These are phyloP conservation scores for Tricholoma hemisulphureum DNA, from an alignment of 768 basidiomycete genomes.

Conservation along the genomic window DNA sequence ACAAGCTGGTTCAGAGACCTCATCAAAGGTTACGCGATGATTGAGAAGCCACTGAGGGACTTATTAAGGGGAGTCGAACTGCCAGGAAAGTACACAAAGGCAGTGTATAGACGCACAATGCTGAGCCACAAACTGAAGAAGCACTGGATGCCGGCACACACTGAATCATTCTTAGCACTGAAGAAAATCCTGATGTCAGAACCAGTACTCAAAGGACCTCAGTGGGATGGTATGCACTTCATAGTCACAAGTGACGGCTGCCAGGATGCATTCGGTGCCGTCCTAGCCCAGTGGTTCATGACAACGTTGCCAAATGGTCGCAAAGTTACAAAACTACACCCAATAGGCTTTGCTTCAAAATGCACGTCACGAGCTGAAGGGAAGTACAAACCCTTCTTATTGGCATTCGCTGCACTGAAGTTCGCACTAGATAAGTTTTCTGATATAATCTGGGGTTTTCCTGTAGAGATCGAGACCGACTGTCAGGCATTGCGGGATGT, in stretches of 20 bases:
- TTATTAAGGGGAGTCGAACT: slow-evolving; percentile 20
- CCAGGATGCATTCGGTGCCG: slow-evolving; percentile 31
- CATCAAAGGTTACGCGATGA: slow-evolving; percentile 32
- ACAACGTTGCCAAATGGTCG: slow-evolving; percentile 18
- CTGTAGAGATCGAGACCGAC: slow-evolving; percentile 31
- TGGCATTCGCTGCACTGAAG: slow-evolving; percentile 36
- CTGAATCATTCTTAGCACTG: slow-evolving; percentile 22
- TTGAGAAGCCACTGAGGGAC: slow-evolving; percentile 34
- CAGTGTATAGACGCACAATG: slow-evolving; percentile 27
- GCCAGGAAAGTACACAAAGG: slow-evolving; percentile 17
- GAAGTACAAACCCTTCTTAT: slow-evolving; percentile 29
- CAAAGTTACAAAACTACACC: slow-evolving; percentile 16
- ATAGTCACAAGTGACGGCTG: slow-evolving; percentile 35
- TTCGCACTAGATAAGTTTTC: slow-evolving; percentile 27
- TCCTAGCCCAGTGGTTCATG: slow-evolving; percentile 25
- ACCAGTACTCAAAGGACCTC: slow-evolving; percentile 30
- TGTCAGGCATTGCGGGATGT: slow-evolving; percentile 30
- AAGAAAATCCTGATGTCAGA: slow-evolving; percentile 30
- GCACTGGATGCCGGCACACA: slow-evolving; percentile 16
- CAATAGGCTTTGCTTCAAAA: slow-evolving; percentile 32
- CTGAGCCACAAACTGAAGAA: slow-evolving; percentile 11
- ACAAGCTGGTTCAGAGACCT: slow-evolving; percentile 34
- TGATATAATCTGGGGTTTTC: slow-evolving; percentile 25
- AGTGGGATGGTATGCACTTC: slow-evolving; percentile 33
- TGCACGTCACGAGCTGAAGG: slow-evolving; percentile 24